These are phyloP conservation scores for Rhodotorula sphaerocarpa DNA, from an alignment of 768 basidiomycete genomes.

Conservation along the genomic window DNA sequence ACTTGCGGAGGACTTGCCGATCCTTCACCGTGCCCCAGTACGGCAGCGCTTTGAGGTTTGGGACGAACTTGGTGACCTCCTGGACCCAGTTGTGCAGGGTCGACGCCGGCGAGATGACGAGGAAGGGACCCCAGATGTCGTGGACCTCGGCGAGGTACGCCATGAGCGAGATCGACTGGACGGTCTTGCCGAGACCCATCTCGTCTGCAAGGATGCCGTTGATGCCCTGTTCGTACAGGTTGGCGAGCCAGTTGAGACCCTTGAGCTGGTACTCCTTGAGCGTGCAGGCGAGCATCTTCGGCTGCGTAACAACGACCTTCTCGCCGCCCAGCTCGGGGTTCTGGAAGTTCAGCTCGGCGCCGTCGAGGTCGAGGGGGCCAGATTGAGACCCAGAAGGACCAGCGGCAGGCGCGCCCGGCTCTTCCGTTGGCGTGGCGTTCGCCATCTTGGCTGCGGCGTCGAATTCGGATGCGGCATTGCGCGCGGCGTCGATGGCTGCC, in stretches of 20 bases:
- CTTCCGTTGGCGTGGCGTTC: constrained; percentile 48
- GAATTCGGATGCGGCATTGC: constrained; percentile 70
- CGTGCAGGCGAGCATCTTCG: constrained; percentile 90
- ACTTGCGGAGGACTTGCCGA: constrained; percentile 82
- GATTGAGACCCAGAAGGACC: constrained; percentile 49
- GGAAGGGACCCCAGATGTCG: constrained; percentile 98
- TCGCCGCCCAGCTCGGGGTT: constrained; percentile 87
- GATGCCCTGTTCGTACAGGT: constrained; percentile 96
- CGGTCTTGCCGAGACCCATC: constrained; percentile 64
- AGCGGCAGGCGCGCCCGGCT: background rate
- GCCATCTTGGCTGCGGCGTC: constrained; percentile 73
- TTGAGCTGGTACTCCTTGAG: constrained; percentile 98
- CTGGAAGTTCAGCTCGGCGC: constrained; percentile 97
- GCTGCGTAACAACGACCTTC: constrained; percentile 76
- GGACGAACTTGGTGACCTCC: constrained; percentile 91
- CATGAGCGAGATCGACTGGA: constrained; percentile 92
- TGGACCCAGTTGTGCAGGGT: constrained; percentile 99
- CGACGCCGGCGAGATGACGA: constrained; percentile 93
- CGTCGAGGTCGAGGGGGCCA: constrained; percentile 53
- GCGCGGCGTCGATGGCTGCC: constrained; percentile 71
- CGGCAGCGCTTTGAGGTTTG: constrained; percentile 82
- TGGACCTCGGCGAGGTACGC: constrained; percentile 94
- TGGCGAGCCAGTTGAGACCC: constrained; percentile 94
- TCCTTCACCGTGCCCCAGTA: constrained; percentile 99
- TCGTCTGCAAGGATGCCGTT: constrained; percentile 98